Percentiles rank a stretch among this genome's conserved stretches.
phyloP scores from a whole-genome alignment of 176 grass and related monocot genomes.

The Aegilops longissima region DNA sequence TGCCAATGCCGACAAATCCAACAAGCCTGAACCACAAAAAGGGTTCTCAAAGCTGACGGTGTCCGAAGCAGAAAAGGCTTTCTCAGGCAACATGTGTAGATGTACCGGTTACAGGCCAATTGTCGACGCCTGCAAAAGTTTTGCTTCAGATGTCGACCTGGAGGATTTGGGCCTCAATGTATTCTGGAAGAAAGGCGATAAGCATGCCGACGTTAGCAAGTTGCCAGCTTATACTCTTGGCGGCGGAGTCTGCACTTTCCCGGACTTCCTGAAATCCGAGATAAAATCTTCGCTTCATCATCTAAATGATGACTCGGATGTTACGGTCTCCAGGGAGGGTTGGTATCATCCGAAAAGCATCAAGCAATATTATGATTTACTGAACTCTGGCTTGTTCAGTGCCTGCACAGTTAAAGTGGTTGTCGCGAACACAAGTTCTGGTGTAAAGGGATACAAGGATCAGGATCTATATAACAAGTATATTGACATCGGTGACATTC shows the following conservation, averaged over 20 bases:
- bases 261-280: conserved; percentile 58
- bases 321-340: too few relatives aligned
- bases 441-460: too few relatives aligned
- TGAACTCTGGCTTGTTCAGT: too few relatives aligned
- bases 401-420: too few relatives aligned
- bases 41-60: conserved; percentile 72
- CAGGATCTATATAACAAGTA: too few relatives aligned
- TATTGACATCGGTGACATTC: too few relatives aligned
- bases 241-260: conserved; percentile 55
- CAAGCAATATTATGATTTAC: too few relatives aligned
- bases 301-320: too few relatives aligned
- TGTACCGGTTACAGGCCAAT: conserved; percentile 78
- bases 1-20: conserved; percentile 68
- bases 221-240: conserved; percentile 53
- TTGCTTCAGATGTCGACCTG: conserved; percentile 68
- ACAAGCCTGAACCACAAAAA: conserved; percentile 47
- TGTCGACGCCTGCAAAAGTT: conserved; percentile 83
- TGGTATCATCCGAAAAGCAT: too few relatives aligned
- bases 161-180: conserved; percentile 76
- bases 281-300: conserved; percentile 15
- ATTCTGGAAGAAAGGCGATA: conserved; percentile 67
- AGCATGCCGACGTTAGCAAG: conserved; percentile 32
- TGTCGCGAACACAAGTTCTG: too few relatives aligned
- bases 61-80: conserved; percentile 58
- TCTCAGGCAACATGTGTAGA: conserved; percentile 77